A percentile compares a stretch with the other conserved stretches of the same genome.
phyloP scores from a whole-genome alignment of 257 asterid species.

The Plantago elongata region DNA sequence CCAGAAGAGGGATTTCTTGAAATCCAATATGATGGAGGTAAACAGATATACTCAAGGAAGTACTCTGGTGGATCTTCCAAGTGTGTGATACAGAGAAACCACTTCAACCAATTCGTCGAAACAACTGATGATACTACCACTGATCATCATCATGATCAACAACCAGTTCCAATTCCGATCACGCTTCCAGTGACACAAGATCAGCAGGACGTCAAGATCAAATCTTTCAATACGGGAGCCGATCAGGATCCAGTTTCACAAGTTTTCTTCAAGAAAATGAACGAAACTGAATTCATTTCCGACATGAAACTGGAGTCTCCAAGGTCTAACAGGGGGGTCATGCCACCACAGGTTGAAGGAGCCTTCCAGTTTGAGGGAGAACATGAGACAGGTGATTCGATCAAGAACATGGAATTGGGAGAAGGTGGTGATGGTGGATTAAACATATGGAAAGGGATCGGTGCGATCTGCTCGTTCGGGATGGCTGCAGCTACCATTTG shows the following conservation, averaged over 20 bases:
- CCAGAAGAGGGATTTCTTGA: slow-evolving; percentile 65
- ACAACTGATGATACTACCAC: neutral
- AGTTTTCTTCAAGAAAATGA: slow-evolving; percentile 74
- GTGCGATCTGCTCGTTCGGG: slow-evolving; percentile 73
- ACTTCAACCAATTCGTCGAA: slow-evolving; percentile 48
- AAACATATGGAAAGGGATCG: slow-evolving; percentile 63
- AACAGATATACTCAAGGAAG: slow-evolving; percentile 49
- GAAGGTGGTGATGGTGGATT: slow-evolving; percentile 30
- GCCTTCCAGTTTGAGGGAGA: slow-evolving; percentile 34
- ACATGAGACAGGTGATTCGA: slow-evolving; percentile 20
- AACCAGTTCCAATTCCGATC: neutral
- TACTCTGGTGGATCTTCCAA: slow-evolving; percentile 9
- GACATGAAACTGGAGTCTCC: slow-evolving; percentile 80
- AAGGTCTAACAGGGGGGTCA: slow-evolving; percentile 26
- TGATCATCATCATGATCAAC: too few relatives aligned
- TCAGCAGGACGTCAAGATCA: slow-evolving; percentile 21
- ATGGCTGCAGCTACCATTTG: slow-evolving; percentile 63
- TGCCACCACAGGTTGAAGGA: slow-evolving; percentile 30
- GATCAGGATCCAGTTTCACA: slow-evolving; percentile 52
- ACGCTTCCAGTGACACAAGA: slow-evolving; percentile 5
- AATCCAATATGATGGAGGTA: slow-evolving; percentile 44
- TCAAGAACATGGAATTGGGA: slow-evolving; percentile 20
- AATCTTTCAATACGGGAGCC: slow-evolving; percentile 9
- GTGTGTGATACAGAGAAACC: slow-evolving; percentile 38
- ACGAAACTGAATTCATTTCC: slow-evolving; percentile 50